Conservation (phyloP, 371 early-diverging fungal species). For the Rhizopus delemar region DNA sequence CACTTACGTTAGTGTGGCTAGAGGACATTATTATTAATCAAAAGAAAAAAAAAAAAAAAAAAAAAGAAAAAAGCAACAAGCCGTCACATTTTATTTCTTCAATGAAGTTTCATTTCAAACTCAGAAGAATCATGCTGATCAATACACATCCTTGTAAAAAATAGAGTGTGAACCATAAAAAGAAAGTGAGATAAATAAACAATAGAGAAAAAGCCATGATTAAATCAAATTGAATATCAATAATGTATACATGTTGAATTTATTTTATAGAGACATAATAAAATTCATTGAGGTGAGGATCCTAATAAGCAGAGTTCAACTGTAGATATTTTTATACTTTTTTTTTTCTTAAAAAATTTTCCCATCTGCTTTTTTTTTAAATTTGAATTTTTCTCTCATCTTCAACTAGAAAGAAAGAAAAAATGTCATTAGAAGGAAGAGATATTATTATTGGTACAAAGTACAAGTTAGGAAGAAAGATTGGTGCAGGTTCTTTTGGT, state of each 20-base stretch:
- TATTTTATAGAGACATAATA: too few species aligned
- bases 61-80: neutral
- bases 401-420: slow-evolving; percentile 6
- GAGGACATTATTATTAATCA: slow-evolving; percentile 1
- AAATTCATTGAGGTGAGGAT: too few species aligned
- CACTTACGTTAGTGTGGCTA: neutral
- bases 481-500: slow-evolving; percentile 99
- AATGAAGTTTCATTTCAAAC: neutral
- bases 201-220: too few species aligned
- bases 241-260: too few species aligned
- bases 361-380: slow-evolving; percentile 1
- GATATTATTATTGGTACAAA: slow-evolving; percentile 74
- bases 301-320: too few species aligned
- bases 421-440: slow-evolving; percentile 52
- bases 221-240: too few species aligned
- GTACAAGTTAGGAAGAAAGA: slow-evolving; percentile 93
- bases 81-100: neutral
- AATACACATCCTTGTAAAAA: too few species aligned
- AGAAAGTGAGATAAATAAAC: too few species aligned
- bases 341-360: neutral
- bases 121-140: neutral
- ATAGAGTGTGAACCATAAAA: neutral
- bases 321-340: slow-evolving; percentile 7
- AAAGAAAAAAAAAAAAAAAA: slow-evolving; percentile 12
- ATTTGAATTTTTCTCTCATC: neutral